Evolutionary conservation across 2,329 filamentous ascomycete genomes (phyloP), one percentile per base, ranked within the genome.

Genomic region (Purpureocillium takamizusanense): DNA sequence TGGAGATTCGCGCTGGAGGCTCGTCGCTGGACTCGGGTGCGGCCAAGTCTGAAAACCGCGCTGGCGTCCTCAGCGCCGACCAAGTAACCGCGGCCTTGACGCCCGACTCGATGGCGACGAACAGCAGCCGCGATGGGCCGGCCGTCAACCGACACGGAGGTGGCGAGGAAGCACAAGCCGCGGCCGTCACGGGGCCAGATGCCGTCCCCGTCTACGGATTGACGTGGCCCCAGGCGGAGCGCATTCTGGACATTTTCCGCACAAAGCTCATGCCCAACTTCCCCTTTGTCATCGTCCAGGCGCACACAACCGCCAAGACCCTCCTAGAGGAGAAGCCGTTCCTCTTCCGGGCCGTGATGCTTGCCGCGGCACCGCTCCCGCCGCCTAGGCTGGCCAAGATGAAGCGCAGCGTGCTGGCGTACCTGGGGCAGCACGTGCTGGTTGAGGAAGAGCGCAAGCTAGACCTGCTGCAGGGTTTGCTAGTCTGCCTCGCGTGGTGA

Each of bases 401-500:
- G 50, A 66, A 48, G 52, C 62, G 51, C 33, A 63, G 62, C 30
- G 55, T 62, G 16, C 54, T 65, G 44, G 59, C 59, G 7, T 65
- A 68, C 10, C 21, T 25, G 21, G 21, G 21, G 6, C 55, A 66
- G 15, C 60, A 62, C 27, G 50, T 68, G 35, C 36, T 73, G 1
- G 55, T 67, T 2, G 55, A 61, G 41, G 60, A 61, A 14, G 59
- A 68, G 30, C 54, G 54, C 25, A 58, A 54, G 13, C 40, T 72
- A 8, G 67, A 70, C 39, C 47, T 68, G 3, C 55, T 72, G 2
- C 67, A 72, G 47, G 69, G 67, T 0, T 50, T 71, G 8, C 43
- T 72, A 7, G 55, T 70, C 32, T 59, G 61, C 31, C 52, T 70
- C 38, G 59, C 65, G 16, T 72, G 69, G 69, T 71, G 54, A 36